Evolutionary conservation across 768 basidiomycete species (phyloP).

Genomic region (Boletus vermiculosoides): DNA sequence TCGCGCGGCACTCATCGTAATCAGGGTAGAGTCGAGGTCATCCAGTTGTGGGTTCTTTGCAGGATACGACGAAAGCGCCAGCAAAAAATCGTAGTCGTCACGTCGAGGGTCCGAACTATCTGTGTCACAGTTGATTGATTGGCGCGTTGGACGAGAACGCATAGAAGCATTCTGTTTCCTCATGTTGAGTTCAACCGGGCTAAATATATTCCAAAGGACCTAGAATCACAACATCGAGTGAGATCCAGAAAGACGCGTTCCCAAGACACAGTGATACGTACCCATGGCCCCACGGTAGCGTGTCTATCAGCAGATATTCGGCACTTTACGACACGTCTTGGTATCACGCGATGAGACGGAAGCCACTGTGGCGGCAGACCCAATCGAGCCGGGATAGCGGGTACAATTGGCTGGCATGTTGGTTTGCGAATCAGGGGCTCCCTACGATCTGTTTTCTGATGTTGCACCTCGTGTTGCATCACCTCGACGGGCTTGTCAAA

Average conservation of each 20-base stretch:
- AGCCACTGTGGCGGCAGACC: constrained; percentile 41
- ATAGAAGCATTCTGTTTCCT: constrained; percentile 45
- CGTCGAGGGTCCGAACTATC: constrained; percentile 22
- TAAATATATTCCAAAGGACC: constrained; percentile 47
- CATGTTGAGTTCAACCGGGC: constrained; percentile 34
- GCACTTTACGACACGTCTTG: constrained; percentile 42
- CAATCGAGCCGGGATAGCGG: constrained; percentile 32
- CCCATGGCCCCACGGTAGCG: constrained; percentile 51
- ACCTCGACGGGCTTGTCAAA: constrained; percentile 47
- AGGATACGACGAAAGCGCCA: constrained; percentile 40
- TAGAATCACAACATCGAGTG: constrained; percentile 19
- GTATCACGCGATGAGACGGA: constrained; percentile 51
- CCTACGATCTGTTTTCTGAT: constrained; percentile 24
- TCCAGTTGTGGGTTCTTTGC: constrained; percentile 41
- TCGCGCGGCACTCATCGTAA: constrained; percentile 45
- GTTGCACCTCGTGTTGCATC: constrained; percentile 49
- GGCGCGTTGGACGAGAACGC: constrained; percentile 32
- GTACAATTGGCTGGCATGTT: constrained; percentile 35
- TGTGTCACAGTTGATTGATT: constrained; percentile 12
- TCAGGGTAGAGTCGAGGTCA: constrained; percentile 47
- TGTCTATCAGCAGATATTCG: constrained; percentile 54
- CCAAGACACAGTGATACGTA: constrained; percentile 29
- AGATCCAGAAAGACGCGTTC: not conserved
- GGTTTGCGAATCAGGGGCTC: constrained; percentile 23
- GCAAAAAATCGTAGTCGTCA: constrained; percentile 55